Percentiles rank a stretch among this genome's conserved stretches.
phyloP scores from a whole-genome alignment of 1,139 yeast genomes.

The Lodderomyces orthopsilosis region DNA sequence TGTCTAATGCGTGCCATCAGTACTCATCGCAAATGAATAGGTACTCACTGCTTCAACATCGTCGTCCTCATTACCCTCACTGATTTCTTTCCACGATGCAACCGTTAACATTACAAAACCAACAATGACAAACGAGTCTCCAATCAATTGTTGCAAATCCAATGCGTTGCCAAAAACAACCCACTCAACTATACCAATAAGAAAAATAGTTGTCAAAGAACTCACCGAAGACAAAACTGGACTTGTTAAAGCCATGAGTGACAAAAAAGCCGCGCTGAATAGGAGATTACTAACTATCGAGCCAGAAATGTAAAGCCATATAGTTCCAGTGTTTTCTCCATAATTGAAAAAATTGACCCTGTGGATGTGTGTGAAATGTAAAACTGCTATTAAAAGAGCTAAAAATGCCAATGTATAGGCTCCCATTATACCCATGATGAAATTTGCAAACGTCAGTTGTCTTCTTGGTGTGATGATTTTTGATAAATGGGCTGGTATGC shows the following conservation, averaged over 20 bases:
- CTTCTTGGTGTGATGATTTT: slow-evolving; percentile 45
- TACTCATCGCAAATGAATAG: slow-evolving; percentile 44
- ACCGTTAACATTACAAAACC: slow-evolving; percentile 70
- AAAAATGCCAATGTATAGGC: slow-evolving; percentile 51
- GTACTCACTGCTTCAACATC: slow-evolving; percentile 46
- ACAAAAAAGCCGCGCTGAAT: slow-evolving; percentile 71
- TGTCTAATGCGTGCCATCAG: slow-evolving; percentile 13
- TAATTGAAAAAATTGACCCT: slow-evolving; percentile 53
- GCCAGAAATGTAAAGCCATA: slow-evolving; percentile 47
- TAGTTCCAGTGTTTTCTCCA: slow-evolving; percentile 32
- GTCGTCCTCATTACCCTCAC: slow-evolving; percentile 62
- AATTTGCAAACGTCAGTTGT: slow-evolving; percentile 48
- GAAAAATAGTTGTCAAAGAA: slow-evolving; percentile 70
- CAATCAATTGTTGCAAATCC: slow-evolving; percentile 48
- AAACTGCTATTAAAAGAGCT: slow-evolving; percentile 47
- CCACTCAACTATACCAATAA: slow-evolving; percentile 82
- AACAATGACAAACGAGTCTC: slow-evolving; percentile 55
- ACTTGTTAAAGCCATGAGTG: slow-evolving; percentile 79
- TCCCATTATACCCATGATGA: slow-evolving; percentile 57
- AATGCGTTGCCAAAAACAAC: slow-evolving; percentile 57
- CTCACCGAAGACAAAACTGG: slow-evolving; percentile 87
- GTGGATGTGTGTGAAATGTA: slow-evolving; percentile 57
- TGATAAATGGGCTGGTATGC: slow-evolving; percentile 62
- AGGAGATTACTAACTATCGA: slow-evolving; percentile 61
- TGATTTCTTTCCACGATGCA: slow-evolving; percentile 73